A percentile compares a stretch with the other conserved stretches of the same genome.
These are phyloP conservation scores for Theileria orientalis DNA, from an alignment of 169 alveolate genomes.

Conservation along the genomic window DNA sequence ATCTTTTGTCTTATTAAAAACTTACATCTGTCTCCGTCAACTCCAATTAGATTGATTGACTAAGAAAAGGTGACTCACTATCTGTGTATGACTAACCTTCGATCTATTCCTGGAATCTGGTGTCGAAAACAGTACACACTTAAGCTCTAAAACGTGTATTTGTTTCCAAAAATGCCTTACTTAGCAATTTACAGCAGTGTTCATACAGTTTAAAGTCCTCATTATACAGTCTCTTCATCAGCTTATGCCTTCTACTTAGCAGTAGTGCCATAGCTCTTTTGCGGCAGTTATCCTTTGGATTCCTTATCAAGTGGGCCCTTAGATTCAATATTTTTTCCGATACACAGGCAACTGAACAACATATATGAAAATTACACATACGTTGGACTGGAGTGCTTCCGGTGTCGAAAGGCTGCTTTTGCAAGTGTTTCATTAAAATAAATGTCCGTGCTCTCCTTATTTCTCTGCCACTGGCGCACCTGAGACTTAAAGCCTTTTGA, in stretches of 20 bases:
- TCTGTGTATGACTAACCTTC: constrained; percentile 34
- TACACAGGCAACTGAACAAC: constrained; percentile 75
- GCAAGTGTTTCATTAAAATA: constrained; percentile 68
- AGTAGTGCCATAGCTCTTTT: constrained; percentile 81
- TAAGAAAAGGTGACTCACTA: neutral
- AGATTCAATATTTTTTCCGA: constrained; percentile 82
- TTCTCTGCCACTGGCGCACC: constrained; percentile 72
- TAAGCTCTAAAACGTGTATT: constrained; percentile 66
- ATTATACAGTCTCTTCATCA: constrained; percentile 80
- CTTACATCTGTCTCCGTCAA: constrained; percentile 85
- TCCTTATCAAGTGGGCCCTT: constrained; percentile 77
- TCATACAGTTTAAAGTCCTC: constrained; percentile 78
- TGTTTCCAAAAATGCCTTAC: constrained; percentile 21
- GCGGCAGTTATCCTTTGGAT: constrained; percentile 77
- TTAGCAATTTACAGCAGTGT: constrained; percentile 74
- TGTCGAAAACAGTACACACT: constrained; percentile 79
- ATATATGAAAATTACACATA: neutral
- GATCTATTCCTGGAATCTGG: constrained; percentile 85
- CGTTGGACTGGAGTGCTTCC: constrained; percentile 79
- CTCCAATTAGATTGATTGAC: constrained; percentile 80
- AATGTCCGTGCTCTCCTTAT: constrained; percentile 64
- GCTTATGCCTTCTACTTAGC: constrained; percentile 77
- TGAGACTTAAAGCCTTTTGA: constrained; percentile 65
- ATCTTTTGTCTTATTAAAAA: constrained; percentile 81
- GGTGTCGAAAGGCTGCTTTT: constrained; percentile 79